phyloP scores from a whole-genome alignment of 2,329 filamentous ascomycete genomes.

The Zasmidium angulare region DNA sequence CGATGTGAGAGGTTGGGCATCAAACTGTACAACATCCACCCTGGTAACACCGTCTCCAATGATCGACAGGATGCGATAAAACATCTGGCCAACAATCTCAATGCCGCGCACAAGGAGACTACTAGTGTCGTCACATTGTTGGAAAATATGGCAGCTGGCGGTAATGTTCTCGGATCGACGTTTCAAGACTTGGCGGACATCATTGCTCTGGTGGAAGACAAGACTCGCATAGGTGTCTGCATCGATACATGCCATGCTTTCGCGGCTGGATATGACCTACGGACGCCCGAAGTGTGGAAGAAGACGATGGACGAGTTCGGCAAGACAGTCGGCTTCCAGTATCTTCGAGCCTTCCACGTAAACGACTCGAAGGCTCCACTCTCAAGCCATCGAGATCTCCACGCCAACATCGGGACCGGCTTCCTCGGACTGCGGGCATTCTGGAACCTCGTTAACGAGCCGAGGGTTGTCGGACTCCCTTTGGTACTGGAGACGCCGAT shows the following conservation, averaged over 20 bases:
- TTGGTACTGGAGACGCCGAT: conserved; percentile 98
- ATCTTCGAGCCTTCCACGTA: conserved; percentile 82
- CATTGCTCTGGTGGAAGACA: conserved; percentile 76
- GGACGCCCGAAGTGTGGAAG: conserved; percentile 70
- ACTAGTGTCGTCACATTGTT: conserved; percentile 78
- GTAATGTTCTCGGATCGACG: conserved; percentile 80
- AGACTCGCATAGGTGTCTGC: conserved; percentile 84
- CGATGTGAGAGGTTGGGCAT: conserved; percentile 87
- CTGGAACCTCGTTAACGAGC: conserved; percentile 84
- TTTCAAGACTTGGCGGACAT: conserved; percentile 87
- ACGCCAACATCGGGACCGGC: conserved; percentile 94
- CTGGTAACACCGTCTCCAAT: conserved; percentile 69
- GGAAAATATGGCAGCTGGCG: conserved; percentile 92
- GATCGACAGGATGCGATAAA: conserved; percentile 68
- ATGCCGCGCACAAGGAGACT: conserved; percentile 70
- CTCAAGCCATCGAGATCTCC: conserved; percentile 77
- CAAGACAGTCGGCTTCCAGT: conserved; percentile 70
- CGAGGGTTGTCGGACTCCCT: conserved; percentile 72
- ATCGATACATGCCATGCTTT: conserved; percentile 97
- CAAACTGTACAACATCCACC: conserved; percentile 95
- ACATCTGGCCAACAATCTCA: conserved; percentile 79
- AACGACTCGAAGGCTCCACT: conserved; percentile 96
- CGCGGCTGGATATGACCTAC: conserved; percentile 87
- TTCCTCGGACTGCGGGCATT: conserved; percentile 90
- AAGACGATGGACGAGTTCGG: conserved; percentile 76